Percentiles rank a stretch among this genome's conserved stretches.
These are phyloP conservation scores for Suhomyces guaymorum DNA, from an alignment of 1,139 yeast species.

Conservation along the genomic window DNA sequence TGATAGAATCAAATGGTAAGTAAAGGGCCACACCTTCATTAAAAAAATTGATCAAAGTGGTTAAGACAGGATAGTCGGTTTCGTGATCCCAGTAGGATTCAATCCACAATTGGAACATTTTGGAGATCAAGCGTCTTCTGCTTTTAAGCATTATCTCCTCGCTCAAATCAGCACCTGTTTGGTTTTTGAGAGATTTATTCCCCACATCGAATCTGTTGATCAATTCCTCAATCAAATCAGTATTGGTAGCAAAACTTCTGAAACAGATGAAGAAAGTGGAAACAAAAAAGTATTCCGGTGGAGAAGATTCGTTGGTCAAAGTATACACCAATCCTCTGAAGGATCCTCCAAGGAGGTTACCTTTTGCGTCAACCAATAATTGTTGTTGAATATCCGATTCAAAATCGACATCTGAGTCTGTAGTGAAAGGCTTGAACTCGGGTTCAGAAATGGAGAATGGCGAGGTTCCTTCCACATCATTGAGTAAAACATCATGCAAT, in stretches of 20 bases:
- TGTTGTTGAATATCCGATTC: slow-evolving; percentile 38
- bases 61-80: slow-evolving; percentile 58
- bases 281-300: slow-evolving; percentile 68
- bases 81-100: slow-evolving; percentile 82
- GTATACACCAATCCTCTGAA: slow-evolving; percentile 71
- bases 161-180: slow-evolving; percentile 38
- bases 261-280: slow-evolving; percentile 82
- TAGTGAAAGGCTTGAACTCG: slow-evolving; percentile 41
- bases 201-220: slow-evolving; percentile 63
- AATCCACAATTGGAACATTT: slow-evolving; percentile 77
- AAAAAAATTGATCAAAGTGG: slow-evolving; percentile 73
- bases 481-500: slow-evolving; percentile 47
- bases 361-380: slow-evolving; percentile 48
- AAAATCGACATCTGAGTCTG: slow-evolving; percentile 13
- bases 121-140: slow-evolving; percentile 66
- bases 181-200: slow-evolving; percentile 31
- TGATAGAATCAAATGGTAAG: slow-evolving; percentile 65
- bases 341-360: slow-evolving; percentile 73
- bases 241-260: slow-evolving; percentile 69
- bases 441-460: slow-evolving; percentile 46
- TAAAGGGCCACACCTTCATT: slow-evolving; percentile 63
- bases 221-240: slow-evolving; percentile 69
- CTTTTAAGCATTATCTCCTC: slow-evolving; percentile 56
- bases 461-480: slow-evolving; percentile 35
- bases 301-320: slow-evolving; percentile 69